Evolutionary conservation across 2,329 filamentous ascomycete species (phyloP).

Genomic region (Colletotrichum sp.): DNA sequence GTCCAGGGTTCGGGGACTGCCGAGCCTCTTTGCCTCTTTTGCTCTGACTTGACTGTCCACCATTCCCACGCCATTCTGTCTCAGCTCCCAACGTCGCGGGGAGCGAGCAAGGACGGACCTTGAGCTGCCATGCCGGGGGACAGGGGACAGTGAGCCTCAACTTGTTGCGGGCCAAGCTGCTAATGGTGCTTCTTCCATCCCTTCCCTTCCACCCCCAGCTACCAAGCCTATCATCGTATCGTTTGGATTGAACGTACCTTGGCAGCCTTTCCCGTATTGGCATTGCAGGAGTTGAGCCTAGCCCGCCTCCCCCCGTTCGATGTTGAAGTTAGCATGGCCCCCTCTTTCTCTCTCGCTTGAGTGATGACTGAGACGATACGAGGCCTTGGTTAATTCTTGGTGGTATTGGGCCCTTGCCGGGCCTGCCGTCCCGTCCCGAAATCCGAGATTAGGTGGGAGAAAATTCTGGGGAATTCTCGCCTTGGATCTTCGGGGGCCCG

Average conservation of each 20-base stretch:
- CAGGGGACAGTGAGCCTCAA: slow-evolving; percentile 3
- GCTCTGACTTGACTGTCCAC: slow-evolving; percentile 19
- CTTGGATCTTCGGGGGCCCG: not conserved
- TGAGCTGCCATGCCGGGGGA: not conserved
- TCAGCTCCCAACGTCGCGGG: slow-evolving; percentile 20
- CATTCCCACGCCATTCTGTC: slow-evolving; percentile 18
- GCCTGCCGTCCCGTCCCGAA: not conserved
- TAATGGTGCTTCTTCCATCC: slow-evolving; percentile 12
- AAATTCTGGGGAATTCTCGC: not conserved
- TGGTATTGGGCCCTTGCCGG: not conserved
- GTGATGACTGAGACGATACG: not conserved
- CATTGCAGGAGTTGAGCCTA: not conserved
- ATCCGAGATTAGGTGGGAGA: not conserved
- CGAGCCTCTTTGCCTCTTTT: slow-evolving; percentile 9
- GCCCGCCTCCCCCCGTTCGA: not conserved
- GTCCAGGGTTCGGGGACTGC: slow-evolving; percentile 20
- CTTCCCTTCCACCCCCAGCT: slow-evolving; percentile 1
- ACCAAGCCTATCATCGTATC: slow-evolving; percentile 17
- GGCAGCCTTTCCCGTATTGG: slow-evolving; percentile 3
- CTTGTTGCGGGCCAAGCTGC: not conserved
- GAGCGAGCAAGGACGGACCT: slow-evolving; percentile 7
- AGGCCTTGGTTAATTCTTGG: not conserved
- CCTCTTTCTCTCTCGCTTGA: not conserved
- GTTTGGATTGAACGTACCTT: slow-evolving; percentile 13
- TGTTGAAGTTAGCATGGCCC: not conserved